These are phyloP conservation scores for Mycena chlorophos DNA, from an alignment of 768 basidiomycete genomes.

Conservation along the genomic window DNA sequence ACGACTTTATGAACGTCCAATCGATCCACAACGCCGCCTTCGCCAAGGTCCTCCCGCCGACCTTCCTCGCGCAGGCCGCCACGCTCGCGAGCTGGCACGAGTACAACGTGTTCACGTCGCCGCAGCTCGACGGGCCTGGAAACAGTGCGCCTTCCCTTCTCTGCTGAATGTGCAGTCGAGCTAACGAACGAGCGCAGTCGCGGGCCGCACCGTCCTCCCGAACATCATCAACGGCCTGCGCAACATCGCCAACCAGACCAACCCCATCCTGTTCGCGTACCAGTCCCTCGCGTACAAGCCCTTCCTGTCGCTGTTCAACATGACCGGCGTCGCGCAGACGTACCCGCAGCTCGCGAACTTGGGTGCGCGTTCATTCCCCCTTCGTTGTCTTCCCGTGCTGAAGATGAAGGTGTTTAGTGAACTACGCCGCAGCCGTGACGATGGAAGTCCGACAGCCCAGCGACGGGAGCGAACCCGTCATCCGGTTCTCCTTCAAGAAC, in stretches of 20 bases:
- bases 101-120: slow-evolving; percentile 62
- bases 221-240: slow-evolving; percentile 55
- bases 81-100: slow-evolving; percentile 74
- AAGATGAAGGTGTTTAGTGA: slow-evolving; percentile 39
- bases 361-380: slow-evolving; percentile 37
- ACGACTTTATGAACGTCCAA: slow-evolving; percentile 74
- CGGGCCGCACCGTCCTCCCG: slow-evolving; percentile 64
- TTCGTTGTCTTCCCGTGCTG: background rate
- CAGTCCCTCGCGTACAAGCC: slow-evolving; percentile 74
- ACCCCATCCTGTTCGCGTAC: slow-evolving; percentile 59
- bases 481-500: slow-evolving; percentile 73
- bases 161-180: background rate
- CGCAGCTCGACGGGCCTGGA: slow-evolving; percentile 55
- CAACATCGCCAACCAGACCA: slow-evolving; percentile 47
- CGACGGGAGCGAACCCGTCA: slow-evolving; percentile 46
- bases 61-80: slow-evolving; percentile 53
- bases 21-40: slow-evolving; percentile 66
- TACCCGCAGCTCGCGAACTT: slow-evolving; percentile 58
- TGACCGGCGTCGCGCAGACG: slow-evolving; percentile 57
- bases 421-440: slow-evolving; percentile 59
- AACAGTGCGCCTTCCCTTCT: slow-evolving; percentile 47
- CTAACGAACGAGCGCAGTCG: slow-evolving; percentile 45
- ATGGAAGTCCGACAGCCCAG: slow-evolving; percentile 58
- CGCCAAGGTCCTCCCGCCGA: slow-evolving; percentile 42
- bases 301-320: slow-evolving; percentile 75